These are phyloP conservation scores for Ustilago crameri DNA, from an alignment of 1,284 basidiomycete genomes.

Conservation along the genomic window DNA sequence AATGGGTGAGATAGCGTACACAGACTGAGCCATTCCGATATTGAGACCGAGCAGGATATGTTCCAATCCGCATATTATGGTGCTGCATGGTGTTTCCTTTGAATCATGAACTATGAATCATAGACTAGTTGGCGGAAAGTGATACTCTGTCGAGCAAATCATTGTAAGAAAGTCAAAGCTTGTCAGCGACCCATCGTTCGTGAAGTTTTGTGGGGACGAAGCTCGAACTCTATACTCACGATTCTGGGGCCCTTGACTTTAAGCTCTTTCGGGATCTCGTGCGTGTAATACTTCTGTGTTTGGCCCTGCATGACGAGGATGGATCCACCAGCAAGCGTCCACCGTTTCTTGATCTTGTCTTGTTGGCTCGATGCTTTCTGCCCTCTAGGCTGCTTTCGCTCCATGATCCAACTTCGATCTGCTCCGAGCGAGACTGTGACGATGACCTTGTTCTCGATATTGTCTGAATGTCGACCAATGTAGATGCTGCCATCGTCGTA, in stretches of 20 bases:
- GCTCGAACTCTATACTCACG: slow-evolving; percentile 12
- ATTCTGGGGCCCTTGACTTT: slow-evolving; percentile 53
- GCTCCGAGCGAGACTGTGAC: slow-evolving; percentile 72
- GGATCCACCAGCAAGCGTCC: slow-evolving; percentile 71
- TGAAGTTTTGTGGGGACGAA: too few species aligned
- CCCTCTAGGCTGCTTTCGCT: slow-evolving; percentile 30
- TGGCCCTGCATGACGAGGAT: slow-evolving; percentile 73
- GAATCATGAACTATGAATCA: slow-evolving; percentile 14
- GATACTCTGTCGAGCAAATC: slow-evolving; percentile 29
- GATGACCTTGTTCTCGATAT: slow-evolving; percentile 70
- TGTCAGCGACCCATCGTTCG: not conserved
- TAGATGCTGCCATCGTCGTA: slow-evolving; percentile 72
- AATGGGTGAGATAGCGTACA: too few species aligned
- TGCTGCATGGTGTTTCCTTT: too few species aligned
- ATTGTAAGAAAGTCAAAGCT: not conserved
- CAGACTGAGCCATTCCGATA: too few species aligned
- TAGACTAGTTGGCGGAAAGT: slow-evolving; percentile 54
- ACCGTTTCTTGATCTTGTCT: slow-evolving; percentile 57
- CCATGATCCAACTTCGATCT: slow-evolving; percentile 71
- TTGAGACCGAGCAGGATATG: too few species aligned
- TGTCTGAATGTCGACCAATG: slow-evolving; percentile 70
- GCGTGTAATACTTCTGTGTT: slow-evolving; percentile 72
- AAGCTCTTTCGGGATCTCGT: slow-evolving; percentile 61
- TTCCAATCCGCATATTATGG: too few species aligned
- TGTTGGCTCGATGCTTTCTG: not conserved